Evolutionary conservation across 2,329 filamentous ascomycete genomes (phyloP), one percentile per base, ranked within the genome.

Genomic region (Sphaerulina musiva): DNA sequence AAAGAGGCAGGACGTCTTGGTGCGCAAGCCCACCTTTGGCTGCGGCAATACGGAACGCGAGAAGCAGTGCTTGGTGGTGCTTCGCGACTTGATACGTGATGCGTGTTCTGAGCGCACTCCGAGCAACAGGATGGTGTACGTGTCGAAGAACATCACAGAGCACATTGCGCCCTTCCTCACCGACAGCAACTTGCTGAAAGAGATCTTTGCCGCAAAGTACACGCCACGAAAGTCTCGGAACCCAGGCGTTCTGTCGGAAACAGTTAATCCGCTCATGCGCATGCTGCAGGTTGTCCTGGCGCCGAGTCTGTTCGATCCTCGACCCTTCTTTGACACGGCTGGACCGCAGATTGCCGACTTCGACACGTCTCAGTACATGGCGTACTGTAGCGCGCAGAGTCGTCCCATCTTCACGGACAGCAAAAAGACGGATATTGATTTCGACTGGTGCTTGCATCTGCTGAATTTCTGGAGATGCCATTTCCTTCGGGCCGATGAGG

Each of bases 401-500:
- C 66, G 67, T 3, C 73, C 73, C 0, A 65, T 80, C 5, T 79
- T 76, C 58, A 41, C 50, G 8, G 75, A 74, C 12, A 56, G 56
- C 32, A 64, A 67, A 23, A 67, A 69, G 32, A 51, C 64, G 3
- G 57, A 69, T 1, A 59, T 80, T 48, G 75, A 80, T 57, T 66
- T 76, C 49, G 63, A 70, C 1, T 78, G 73, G 73, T 48, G 75
- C 2, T 62, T 79, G 4, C 73, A 79, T 57, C 68, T 73, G 39
- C 62, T 77, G 42, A 78, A 79, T 56, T 80, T 80, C 69, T 81
- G 80, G 68, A 74, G 74, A 44, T 73, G 74, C 46, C 76, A 81
- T 57, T 72, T 80, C 63, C 71, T 71, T 40, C 62, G 62, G 6
- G 45, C 65, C 7, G 67, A 67, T 3, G 70, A 73, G n/a, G 61